These are phyloP conservation scores for Penicillium mononematosum DNA, from an alignment of 495 filamentous ascomycete genomes.

Conservation along the genomic window DNA sequence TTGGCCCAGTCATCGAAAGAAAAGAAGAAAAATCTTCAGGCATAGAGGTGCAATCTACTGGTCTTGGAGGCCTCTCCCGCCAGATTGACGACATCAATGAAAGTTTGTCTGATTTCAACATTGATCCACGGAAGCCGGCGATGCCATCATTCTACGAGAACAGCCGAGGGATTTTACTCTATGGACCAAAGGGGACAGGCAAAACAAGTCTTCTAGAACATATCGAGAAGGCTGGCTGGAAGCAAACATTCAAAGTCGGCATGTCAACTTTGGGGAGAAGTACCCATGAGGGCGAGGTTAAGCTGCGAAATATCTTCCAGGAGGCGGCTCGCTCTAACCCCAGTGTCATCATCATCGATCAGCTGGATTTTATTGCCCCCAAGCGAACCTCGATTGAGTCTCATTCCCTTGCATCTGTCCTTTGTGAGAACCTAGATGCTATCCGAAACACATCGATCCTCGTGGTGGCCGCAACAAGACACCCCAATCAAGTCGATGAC, in stretches of 20 bases:
- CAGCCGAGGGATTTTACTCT: conserved; percentile 64
- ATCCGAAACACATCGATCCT: conserved; percentile 53
- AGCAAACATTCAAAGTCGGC: conserved; percentile 60
- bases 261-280: conserved; percentile 51
- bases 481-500: conserved; percentile 71
- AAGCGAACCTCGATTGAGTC: conserved; percentile 51
- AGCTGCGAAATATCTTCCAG: conserved; percentile 68
- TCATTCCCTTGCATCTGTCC: conserved; percentile 33
- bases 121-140: conserved; percentile 25
- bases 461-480: conserved; percentile 71
- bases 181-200: conserved; percentile 81
- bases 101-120: conserved; percentile 59
- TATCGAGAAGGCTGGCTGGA: conserved; percentile 68
- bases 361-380: conserved; percentile 71
- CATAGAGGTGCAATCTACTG: conserved; percentile 31
- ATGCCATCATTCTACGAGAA: conserved; percentile 47
- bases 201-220: conserved; percentile 70
- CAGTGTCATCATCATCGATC: conserved; percentile 79
- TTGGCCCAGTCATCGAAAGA: conserved; percentile 28
- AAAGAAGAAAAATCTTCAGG: conserved; percentile 16
- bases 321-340: conserved; percentile 71
- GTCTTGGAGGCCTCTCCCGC: conserved; percentile 62
- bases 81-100: conserved; percentile 67
- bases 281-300: conserved; percentile 43
- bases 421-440: conserved; percentile 47